These are phyloP conservation scores for Tricholoma sp. DNA, from an alignment of 768 basidiomycete genomes.

Conservation along the genomic window DNA sequence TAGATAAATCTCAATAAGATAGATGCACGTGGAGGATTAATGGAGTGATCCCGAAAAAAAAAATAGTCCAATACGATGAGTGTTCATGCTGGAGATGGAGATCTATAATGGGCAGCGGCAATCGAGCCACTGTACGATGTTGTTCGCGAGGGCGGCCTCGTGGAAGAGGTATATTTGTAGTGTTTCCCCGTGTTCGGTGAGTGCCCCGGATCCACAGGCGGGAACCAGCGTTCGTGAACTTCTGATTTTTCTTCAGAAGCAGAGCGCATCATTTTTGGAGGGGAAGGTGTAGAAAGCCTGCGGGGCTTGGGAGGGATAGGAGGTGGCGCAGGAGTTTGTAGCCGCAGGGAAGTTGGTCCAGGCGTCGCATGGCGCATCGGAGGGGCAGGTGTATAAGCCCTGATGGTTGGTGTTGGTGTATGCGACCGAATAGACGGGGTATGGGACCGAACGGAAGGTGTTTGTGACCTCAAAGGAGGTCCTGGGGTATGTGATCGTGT, in stretches of 20 bases:
- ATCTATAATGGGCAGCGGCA: constrained; percentile 13
- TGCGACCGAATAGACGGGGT: constrained; percentile 20
- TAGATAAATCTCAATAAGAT: constrained; percentile 23
- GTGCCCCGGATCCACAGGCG: constrained; percentile 29
- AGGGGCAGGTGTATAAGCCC: constrained; percentile 41
- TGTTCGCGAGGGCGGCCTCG: constrained; percentile 25
- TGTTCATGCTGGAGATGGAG: constrained; percentile 20
- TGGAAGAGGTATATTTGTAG: constrained; percentile 11
- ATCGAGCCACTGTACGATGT: constrained; percentile 18
- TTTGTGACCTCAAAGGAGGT: constrained; percentile 22
- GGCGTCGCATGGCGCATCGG: constrained; percentile 32
- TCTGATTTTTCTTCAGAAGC: constrained; percentile 63
- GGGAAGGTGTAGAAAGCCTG: constrained; percentile 45
- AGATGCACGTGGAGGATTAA: constrained; percentile 21
- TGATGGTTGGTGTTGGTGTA: constrained; percentile 20
- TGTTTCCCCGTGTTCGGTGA: constrained; percentile 5
- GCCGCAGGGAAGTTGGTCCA: constrained; percentile 32
- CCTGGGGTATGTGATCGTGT: constrained; percentile 38
- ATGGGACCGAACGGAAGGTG: constrained; percentile 21
- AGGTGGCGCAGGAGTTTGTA: constrained; percentile 29
- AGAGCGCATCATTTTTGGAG: constrained; percentile 55
- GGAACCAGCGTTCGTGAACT: constrained; percentile 63
- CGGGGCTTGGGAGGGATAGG: constrained; percentile 41
- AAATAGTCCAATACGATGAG: constrained; percentile 12
- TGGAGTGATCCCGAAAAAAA: constrained; percentile 9